Evolutionary conservation across 257 asterid species (phyloP).

Genomic region (Fraxinus pennsylvanica): DNA sequence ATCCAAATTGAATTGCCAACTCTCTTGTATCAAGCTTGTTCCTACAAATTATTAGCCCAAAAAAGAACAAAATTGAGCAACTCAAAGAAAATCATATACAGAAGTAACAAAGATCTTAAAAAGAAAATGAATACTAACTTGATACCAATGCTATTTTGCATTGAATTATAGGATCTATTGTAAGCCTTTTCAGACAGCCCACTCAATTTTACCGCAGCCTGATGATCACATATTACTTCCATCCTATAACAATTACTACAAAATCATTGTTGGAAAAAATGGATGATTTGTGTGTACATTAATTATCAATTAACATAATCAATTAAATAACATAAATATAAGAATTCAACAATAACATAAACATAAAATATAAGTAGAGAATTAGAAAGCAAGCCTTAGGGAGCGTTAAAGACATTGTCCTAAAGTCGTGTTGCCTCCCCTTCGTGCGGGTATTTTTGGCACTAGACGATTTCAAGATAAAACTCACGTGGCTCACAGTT

Average conservation of each 20-base stretch:
- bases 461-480: too few species aligned
- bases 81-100: not conserved
- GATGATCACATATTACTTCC: conserved; percentile 76
- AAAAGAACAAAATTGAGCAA: not conserved
- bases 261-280: too few species aligned
- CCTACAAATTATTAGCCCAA: conserved; percentile 34
- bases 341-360: too few species aligned
- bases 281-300: too few species aligned
- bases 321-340: too few species aligned
- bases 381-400: too few species aligned
- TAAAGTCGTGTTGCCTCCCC: too few species aligned
- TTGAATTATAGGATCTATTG: conserved; percentile 73
- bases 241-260: conserved; percentile 42
- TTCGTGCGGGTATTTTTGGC: too few species aligned
- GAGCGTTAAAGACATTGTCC: too few species aligned
- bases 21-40: conserved; percentile 83
- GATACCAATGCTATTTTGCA: conserved; percentile 90
- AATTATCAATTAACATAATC: too few species aligned
- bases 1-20: conserved; percentile 88
- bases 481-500: too few species aligned
- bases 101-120: conserved; percentile 7
- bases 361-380: too few species aligned
- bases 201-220: conserved; percentile 64
- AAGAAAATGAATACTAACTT: conserved; percentile 49
- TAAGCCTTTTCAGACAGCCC: conserved; percentile 92